Base-by-base conservation (phyloP, 1,284 basidiomycete genomes). In the Rhodotorula glutinis region DNA sequence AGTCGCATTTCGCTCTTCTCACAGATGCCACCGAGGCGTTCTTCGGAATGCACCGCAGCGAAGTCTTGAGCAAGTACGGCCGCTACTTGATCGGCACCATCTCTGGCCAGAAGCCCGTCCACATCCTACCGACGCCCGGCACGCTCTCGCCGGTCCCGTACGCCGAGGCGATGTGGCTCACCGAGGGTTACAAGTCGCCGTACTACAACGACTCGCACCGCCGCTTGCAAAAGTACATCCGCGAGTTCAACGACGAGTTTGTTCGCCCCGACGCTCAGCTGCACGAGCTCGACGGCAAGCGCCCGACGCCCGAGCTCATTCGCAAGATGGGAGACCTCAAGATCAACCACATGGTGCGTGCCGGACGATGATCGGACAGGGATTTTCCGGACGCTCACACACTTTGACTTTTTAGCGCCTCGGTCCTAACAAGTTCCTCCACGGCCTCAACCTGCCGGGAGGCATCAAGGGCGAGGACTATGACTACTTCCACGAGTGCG, bases 391-490 rank as follows among this genome's bases (percentile, higher is more conserved):
- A 16, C 4, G 30, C 52, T 44, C 2, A 51, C 29, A 11, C 33
- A 11, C 11, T 27, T 14, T 2, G 13, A 23, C n/a, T 8, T 2
- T 21, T 21, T 40, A 68, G 66, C 86, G 92, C 57, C 82, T 97
- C 78, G 94, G 94, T 25, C 85, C 85, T 7, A 83, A 83, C 25
- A 83, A 84, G 76, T 92, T 96, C 76, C 81, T 98, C 44, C 82
- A 90, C 76, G 93, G 68, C 5, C 83, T 86, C 38, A 85, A 83
- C 38, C 83, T 97, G 21, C 89, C 93, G 83, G 85, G 86, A 67
- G 94, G 89, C 40, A 87, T 96, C 69, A 88, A 86, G 75, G 90
- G 91, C 13, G 93, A 96, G 79, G 87, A 95, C 76, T 88, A 92
- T 84, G 86, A 91, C 76, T 90, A 90, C 77, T 91, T 92, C 82